phyloP scores from a whole-genome alignment of 345 rosid genomes.

The Eucalyptus sp. region DNA sequence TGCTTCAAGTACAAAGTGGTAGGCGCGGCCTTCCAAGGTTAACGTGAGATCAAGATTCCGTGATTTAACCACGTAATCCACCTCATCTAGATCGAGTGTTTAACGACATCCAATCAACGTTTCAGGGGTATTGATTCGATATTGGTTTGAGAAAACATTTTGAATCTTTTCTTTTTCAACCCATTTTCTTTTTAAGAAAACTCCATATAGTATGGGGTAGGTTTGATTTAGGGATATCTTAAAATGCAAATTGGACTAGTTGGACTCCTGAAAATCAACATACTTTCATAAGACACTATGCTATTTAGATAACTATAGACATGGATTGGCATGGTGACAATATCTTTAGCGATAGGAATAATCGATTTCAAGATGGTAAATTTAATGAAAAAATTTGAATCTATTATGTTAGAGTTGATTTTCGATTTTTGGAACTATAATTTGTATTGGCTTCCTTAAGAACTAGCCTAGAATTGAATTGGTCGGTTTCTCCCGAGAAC shows the following conservation, averaged over 20 bases:
- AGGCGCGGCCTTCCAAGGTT: neutral
- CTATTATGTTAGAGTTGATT: neutral
- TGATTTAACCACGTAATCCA: neutral
- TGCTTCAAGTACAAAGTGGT: neutral
- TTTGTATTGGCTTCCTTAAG: neutral
- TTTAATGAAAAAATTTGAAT: accelerated
- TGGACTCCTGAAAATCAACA: neutral
- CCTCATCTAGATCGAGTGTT: neutral
- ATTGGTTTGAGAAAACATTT: neutral
- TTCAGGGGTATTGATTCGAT: accelerated
- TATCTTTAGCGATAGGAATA: neutral
- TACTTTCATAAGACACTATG: neutral
- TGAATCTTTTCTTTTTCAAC: accelerated
- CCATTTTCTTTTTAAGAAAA: neutral
- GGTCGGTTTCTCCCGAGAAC: accelerated
- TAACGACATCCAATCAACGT: neutral
- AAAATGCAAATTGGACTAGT: neutral
- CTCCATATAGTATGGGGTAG: neutral
- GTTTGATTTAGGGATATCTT: neutral
- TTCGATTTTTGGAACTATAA: neutral
- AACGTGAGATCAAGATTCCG: neutral
- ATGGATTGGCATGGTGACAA: neutral
- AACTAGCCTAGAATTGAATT: accelerated
- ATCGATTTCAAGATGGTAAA: accelerated
- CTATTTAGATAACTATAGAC: neutral